Conservation (phyloP, 2,329 filamentous ascomycete species). For the Ambrosiella xylebori region DNA sequence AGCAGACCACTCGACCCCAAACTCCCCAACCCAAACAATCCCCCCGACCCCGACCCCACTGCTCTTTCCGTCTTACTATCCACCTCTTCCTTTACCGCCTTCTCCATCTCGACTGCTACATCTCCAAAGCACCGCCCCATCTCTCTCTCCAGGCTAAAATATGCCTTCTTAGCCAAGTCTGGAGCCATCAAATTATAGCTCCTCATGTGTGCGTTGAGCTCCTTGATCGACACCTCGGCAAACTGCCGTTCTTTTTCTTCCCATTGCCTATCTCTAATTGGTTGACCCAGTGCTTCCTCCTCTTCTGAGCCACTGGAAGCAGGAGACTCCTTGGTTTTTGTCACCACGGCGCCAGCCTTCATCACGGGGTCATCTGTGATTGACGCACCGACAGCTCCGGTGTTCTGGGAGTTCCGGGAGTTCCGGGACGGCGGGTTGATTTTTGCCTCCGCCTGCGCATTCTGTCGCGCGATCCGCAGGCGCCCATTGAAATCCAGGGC, state of each 20-base stretch:
- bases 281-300: slow-evolving; percentile 18
- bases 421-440: slow-evolving; percentile 36
- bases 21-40: slow-evolving; percentile 19
- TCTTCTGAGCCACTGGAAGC: too few species aligned
- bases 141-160: slow-evolving; percentile 71
- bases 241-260: slow-evolving; percentile 56
- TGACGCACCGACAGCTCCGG: slow-evolving; percentile 24
- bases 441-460: slow-evolving; percentile 56
- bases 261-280: slow-evolving; percentile 69
- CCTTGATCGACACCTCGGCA: slow-evolving; percentile 55
- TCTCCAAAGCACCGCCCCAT: slow-evolving; percentile 68
- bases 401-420: slow-evolving; percentile 16
- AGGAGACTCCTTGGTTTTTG: background rate
- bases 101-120: slow-evolving; percentile 58
- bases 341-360: slow-evolving; percentile 22
- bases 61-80: slow-evolving; percentile 23
- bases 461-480: slow-evolving; percentile 50
- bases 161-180: slow-evolving; percentile 80
- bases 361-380: slow-evolving; percentile 32
- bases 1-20: slow-evolving; percentile 11
- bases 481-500: slow-evolving; percentile 60
- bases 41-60: slow-evolving; percentile 12
- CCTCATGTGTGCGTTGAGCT: slow-evolving; percentile 64
- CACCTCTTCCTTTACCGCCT: slow-evolving; percentile 55
- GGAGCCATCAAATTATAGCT: slow-evolving; percentile 94